Percentiles rank a stretch among this genome's conserved stretches.
These are phyloP conservation scores for Pseudogymnoascus sp. DNA, from an alignment of 2,329 filamentous ascomycete genomes.

Conservation along the genomic window DNA sequence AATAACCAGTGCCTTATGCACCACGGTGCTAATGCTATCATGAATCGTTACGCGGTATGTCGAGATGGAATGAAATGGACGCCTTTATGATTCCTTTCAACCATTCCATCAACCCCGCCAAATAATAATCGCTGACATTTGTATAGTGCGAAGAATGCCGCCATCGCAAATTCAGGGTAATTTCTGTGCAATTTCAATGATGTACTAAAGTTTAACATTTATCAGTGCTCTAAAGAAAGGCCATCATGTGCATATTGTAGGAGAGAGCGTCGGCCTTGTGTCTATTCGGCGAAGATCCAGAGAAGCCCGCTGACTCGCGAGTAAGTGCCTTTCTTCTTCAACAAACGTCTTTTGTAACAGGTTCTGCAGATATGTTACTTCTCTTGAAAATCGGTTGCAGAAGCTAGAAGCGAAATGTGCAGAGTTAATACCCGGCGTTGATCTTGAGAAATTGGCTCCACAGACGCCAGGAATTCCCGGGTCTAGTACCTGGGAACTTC, in stretches of 20 bases:
- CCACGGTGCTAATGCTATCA: slow-evolving; percentile 4
- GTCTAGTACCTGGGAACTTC: not conserved
- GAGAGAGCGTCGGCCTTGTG: not conserved
- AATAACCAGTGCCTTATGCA: slow-evolving; percentile 1
- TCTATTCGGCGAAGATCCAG: slow-evolving; percentile 4
- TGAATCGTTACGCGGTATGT: slow-evolving; percentile 7
- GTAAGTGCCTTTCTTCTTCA: not conserved
- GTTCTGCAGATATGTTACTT: slow-evolving; percentile 29
- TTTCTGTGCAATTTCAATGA: slow-evolving; percentile 8
- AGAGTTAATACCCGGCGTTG: slow-evolving; percentile 31
- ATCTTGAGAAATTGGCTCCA: slow-evolving; percentile 23
- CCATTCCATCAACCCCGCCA: not conserved
- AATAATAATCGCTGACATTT: not conserved
- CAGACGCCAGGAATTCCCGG: not conserved
- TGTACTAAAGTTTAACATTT: not conserved
- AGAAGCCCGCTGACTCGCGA: slow-evolving; percentile 8
- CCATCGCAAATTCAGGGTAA: slow-evolving; percentile 2
- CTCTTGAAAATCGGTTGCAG: slow-evolving; percentile 32
- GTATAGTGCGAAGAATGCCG: slow-evolving; percentile 7
- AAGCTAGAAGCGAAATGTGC: slow-evolving; percentile 31
- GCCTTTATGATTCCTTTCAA: not conserved
- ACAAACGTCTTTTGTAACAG: not conserved
- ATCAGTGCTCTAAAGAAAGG: slow-evolving; percentile 7
- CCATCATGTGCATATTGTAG: not conserved
- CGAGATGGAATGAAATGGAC: not conserved